Percentiles rank a stretch among this genome's conserved stretches.
These are phyloP conservation scores for Cryptococcus sp. DNA, from an alignment of 1,284 basidiomycete genomes.

Conservation along the genomic window DNA sequence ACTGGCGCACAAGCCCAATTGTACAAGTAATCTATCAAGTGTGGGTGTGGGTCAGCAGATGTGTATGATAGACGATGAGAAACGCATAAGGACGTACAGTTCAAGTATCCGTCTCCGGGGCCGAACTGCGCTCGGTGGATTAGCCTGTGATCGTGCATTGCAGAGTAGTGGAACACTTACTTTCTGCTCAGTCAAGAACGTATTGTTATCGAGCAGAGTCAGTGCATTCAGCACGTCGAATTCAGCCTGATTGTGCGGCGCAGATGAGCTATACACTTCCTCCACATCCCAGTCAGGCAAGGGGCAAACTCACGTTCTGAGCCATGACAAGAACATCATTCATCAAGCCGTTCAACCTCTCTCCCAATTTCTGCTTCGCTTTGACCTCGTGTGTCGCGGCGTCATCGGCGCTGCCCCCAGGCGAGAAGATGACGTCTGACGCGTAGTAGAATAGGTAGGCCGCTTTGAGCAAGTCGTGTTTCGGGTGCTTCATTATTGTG, in stretches of 20 bases:
- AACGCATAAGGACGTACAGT: slow-evolving; percentile 28
- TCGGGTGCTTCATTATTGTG: slow-evolving; percentile 53
- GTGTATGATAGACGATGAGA: background rate
- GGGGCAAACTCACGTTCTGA: slow-evolving; percentile 55
- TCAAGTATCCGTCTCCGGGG: slow-evolving; percentile 78
- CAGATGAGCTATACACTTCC: background rate
- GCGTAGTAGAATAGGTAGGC: slow-evolving; percentile 63
- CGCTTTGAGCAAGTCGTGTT: slow-evolving; percentile 55
- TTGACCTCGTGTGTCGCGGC: slow-evolving; percentile 57
- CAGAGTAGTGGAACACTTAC: slow-evolving; percentile 54
- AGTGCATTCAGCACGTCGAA: slow-evolving; percentile 98
- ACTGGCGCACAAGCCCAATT: slow-evolving; percentile 84
- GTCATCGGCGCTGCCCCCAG: slow-evolving; percentile 38
- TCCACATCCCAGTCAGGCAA: too few relatives aligned
- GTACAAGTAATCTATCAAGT: slow-evolving; percentile 70
- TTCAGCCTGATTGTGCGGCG: slow-evolving; percentile 57
- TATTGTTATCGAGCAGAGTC: slow-evolving; percentile 89
- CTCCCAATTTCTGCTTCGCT: slow-evolving; percentile 65
- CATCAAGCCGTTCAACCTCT: slow-evolving; percentile 71
- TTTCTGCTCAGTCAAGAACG: slow-evolving; percentile 79
- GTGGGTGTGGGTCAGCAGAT: slow-evolving; percentile 3
- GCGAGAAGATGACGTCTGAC: slow-evolving; percentile 46
- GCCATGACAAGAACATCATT: slow-evolving; percentile 79
- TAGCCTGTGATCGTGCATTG: background rate
- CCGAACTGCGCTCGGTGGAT: slow-evolving; percentile 67